Evolutionary conservation across 2,329 filamentous ascomycete genomes (phyloP), one percentile per base, ranked within the genome.

Genomic region (Nemania abortiva): DNA sequence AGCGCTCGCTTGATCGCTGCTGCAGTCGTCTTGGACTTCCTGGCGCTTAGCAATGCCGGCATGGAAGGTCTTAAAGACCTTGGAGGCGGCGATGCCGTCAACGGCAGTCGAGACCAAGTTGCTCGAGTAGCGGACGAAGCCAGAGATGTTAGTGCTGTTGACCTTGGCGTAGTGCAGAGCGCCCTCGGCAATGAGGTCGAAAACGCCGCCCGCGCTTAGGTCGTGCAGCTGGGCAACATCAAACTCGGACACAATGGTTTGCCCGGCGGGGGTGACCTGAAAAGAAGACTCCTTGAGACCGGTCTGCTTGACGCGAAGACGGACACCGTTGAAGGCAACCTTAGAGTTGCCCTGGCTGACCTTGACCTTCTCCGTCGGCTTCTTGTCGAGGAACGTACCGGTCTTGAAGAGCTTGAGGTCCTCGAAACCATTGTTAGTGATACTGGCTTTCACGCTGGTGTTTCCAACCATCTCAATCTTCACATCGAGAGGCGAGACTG

Each of bases 21-120:
- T 85, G 79, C 89, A 91, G 77, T 87, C 86, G 29, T 81, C 81
- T 34, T 65, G 65, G 13, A 69, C 57, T 3, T 24, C 61, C 15
- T 84, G 84, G 58, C 89, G 88, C 78, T 87, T 87, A 47, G 78
- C 74, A 77, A 37, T 37, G 34, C 87, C 87, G 42, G 79, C 74
- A 68, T 82, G 76, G 68, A 87, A 84, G 18, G 84, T 80, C 22
- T 83, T 83, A 70, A 84, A 81, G 56, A 85, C 82, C 45, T 83
- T 82, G 52, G 83, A 83, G 6, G 90, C 89, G 49, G 84, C 77
- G 18, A 79, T 79, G 15, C 86, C 89, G 70, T 92, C 85, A 47
- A 92, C 81, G 1, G 83, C 80, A 67, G 90, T 81, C 56, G 82
- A 82, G 53, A 92, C 78, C 10, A 83, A 81, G 80, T 92, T 91